Conservation (phyloP, 2,329 filamentous ascomycete genomes). For the Calonectria crousiana region DNA sequence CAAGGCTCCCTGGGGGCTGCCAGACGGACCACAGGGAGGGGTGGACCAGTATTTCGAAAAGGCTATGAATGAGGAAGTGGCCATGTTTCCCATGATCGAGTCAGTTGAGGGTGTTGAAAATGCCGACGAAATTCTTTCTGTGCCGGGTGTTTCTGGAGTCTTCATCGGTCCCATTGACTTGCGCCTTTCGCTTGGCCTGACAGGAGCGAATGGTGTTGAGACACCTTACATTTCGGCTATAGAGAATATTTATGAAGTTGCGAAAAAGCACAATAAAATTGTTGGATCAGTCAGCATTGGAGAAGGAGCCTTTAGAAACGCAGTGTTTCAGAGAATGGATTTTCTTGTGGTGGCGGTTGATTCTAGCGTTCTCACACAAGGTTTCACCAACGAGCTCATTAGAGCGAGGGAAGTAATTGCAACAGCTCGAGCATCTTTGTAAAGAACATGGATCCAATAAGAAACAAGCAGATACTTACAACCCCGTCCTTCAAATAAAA, state of each 20-base stretch:
- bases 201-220: not conserved
- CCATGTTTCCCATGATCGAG: slow-evolving; percentile 13
- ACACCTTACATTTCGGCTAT: not conserved
- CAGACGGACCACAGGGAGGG: not conserved
- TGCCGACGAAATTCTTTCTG: not conserved
- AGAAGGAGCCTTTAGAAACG: not conserved
- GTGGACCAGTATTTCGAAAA: not conserved
- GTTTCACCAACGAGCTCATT: not conserved
- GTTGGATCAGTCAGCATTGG: not conserved
- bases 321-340: not conserved
- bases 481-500: not conserved
- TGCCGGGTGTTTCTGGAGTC: not conserved
- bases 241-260: not conserved
- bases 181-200: not conserved
- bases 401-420: not conserved
- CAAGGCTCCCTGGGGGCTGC: slow-evolving; percentile 1
- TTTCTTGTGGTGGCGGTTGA: slow-evolving; percentile 4
- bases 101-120: not conserved
- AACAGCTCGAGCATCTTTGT: not conserved
- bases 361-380: not conserved
- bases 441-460: no score
- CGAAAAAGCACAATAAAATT: not conserved
- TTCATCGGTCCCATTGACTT: slow-evolving; percentile 10
- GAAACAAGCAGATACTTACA: not conserved
- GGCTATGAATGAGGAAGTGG: not conserved